phyloP scores from a whole-genome alignment of 2,329 filamentous ascomycete species.

The Aspergillus novofumigatus region DNA sequence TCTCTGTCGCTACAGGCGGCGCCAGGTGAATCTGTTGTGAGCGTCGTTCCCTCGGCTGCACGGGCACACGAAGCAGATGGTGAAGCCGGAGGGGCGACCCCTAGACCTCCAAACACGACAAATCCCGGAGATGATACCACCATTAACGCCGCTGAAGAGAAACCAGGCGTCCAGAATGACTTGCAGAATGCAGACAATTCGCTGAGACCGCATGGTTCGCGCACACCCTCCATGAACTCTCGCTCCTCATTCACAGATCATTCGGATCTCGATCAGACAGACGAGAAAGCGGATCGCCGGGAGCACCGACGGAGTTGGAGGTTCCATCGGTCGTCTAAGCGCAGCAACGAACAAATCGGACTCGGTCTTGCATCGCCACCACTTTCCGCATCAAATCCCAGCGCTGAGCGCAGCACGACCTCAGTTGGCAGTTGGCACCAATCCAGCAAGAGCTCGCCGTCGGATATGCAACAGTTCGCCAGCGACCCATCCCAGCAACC shows the following conservation, averaged over 20 bases:
- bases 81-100: constrained; percentile 32
- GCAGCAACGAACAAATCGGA: constrained; percentile 52
- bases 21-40: constrained; percentile 40
- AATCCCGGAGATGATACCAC: constrained; percentile 22
- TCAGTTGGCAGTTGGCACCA: constrained; percentile 61
- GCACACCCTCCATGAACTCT: constrained; percentile 72
- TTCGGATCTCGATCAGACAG: constrained; percentile 72
- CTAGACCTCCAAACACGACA: constrained; percentile 29
- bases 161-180: constrained; percentile 32
- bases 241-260: constrained; percentile 68
- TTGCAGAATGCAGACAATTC: constrained; percentile 46
- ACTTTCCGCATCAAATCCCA: constrained; percentile 59
- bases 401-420: constrained; percentile 63
- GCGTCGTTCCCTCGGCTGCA: constrained; percentile 19
- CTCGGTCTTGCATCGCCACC: constrained; percentile 42
- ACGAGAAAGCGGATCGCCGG: constrained; percentile 60
- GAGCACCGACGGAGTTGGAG: constrained; percentile 71
- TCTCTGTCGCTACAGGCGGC: constrained; percentile 64
- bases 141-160: constrained; percentile 10
- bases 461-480: constrained; percentile 39
- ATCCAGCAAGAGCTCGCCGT: constrained; percentile 43
- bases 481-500: constrained; percentile 33
- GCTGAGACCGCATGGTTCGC: constrained; percentile 66
- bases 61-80: constrained; percentile 24
- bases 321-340: constrained; percentile 55